Percentiles rank a stretch among this genome's conserved stretches.
Conservation (phyloP, 2,329 filamentous ascomycete genomes). For the Trichoderma sp. region DNA sequence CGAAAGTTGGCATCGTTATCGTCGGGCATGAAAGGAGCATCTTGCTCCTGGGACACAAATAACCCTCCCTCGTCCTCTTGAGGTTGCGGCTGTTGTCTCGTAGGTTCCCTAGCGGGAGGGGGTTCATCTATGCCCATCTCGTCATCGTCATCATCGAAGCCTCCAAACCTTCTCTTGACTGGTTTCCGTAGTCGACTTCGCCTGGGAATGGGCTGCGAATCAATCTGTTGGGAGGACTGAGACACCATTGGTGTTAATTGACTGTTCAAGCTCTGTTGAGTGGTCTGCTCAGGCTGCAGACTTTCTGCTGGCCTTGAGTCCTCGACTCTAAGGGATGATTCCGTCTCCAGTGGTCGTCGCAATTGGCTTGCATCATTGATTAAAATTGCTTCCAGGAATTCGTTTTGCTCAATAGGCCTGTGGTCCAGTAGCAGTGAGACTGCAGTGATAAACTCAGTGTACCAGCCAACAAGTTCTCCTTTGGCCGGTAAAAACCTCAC, state of each 20-base stretch:
- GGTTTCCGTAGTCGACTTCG: slow-evolving; percentile 36
- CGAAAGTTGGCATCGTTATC: slow-evolving; percentile 24
- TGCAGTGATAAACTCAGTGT: slow-evolving; percentile 62
- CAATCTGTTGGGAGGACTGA: slow-evolving; percentile 23
- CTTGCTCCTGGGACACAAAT: slow-evolving; percentile 55
- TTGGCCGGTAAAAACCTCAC: slow-evolving; percentile 67
- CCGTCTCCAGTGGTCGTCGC: slow-evolving; percentile 63
- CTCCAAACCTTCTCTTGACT: slow-evolving; percentile 63
- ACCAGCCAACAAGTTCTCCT: slow-evolving; percentile 61
- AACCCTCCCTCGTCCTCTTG: slow-evolving; percentile 45
- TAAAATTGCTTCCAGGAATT: slow-evolving; percentile 88
- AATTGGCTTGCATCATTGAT: slow-evolving; percentile 73
- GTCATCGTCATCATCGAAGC: slow-evolving; percentile 57
- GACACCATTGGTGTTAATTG: slow-evolving; percentile 18
- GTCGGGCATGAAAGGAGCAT: slow-evolving; percentile 26
- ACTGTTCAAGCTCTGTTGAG: slow-evolving; percentile 7
- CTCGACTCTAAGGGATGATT: slow-evolving; percentile 29
- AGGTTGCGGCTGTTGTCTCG: slow-evolving; percentile 10
- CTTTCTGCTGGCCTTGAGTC: slow-evolving; percentile 13
- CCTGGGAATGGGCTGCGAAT: slow-evolving; percentile 26
- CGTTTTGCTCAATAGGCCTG: slow-evolving; percentile 80
- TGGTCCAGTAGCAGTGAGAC: slow-evolving; percentile 74
- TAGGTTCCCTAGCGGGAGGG: slow-evolving; percentile 5
- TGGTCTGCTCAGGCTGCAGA: slow-evolving; percentile 11
- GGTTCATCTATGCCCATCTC: slow-evolving; percentile 20